A percentile compares a stretch with the other conserved stretches of the same genome.
Evolutionary conservation across 2,329 filamentous ascomycete species (phyloP).

Genomic region (Lasiodiplodia theobromae): DNA sequence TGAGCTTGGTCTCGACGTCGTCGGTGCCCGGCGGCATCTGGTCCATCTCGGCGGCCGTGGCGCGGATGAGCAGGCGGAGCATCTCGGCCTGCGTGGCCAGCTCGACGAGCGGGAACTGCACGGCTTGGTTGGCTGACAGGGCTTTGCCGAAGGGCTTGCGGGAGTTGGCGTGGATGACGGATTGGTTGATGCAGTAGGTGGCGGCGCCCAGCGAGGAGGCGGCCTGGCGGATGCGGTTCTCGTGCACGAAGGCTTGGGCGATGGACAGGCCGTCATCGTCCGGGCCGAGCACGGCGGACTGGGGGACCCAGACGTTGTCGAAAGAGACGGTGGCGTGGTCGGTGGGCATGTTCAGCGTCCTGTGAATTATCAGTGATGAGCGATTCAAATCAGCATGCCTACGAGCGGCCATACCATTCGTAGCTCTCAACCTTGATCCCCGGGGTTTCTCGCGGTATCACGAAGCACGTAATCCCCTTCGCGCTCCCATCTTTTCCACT

Average conservation of each 20-base stretch:
- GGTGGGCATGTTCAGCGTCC: conserved; percentile 71
- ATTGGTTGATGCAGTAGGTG: conserved; percentile 65
- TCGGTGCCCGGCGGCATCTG: conserved; percentile 40
- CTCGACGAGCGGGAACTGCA: conserved; percentile 70
- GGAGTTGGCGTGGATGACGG: conserved; percentile 62
- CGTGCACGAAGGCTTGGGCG: conserved; percentile 69
- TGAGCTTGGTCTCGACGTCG: conserved; percentile 65
- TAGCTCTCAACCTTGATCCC: conserved; percentile 65
- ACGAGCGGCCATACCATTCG: conserved; percentile 54
- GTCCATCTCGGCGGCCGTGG: conserved; percentile 69
- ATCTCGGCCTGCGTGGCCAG: conserved; percentile 68
- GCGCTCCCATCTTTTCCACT: conserved; percentile 60
- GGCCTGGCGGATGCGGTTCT: conserved; percentile 71
- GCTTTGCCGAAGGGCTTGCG: conserved; percentile 64
- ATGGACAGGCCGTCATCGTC: conserved; percentile 64
- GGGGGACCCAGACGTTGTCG: conserved; percentile 64
- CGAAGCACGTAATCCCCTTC: conserved; percentile 67
- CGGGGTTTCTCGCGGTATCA: conserved; percentile 61
- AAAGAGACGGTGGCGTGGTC: conserved; percentile 68
- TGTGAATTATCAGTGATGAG: conserved; percentile 29
- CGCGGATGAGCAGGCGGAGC: conserved; percentile 66
- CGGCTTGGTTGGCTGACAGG: conserved; percentile 66
- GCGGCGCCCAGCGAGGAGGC: conserved; percentile 67
- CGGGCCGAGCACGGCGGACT: conserved; percentile 59
- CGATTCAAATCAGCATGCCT: not conserved